phyloP scores from a whole-genome alignment of 345 rosid genomes.

The Brassica cretica region DNA sequence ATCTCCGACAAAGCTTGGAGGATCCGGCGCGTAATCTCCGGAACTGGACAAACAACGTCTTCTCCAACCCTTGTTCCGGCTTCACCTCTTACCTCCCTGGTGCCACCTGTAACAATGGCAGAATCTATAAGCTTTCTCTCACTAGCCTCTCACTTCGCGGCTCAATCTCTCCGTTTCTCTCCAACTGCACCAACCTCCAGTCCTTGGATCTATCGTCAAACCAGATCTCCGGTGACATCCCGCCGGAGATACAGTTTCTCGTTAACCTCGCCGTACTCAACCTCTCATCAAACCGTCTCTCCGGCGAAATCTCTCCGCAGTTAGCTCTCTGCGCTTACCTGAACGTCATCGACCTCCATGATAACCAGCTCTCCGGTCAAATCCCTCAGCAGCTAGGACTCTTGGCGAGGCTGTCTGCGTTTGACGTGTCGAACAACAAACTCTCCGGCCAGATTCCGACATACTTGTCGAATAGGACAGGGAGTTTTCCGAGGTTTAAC shows the following conservation, averaged over 20 bases:
- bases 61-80: slow-evolving; percentile 75
- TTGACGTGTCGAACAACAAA: slow-evolving; percentile 79
- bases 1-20: slow-evolving; percentile 52
- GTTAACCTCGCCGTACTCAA: slow-evolving; percentile 93
- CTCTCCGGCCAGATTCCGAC: slow-evolving; percentile 82
- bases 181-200: slow-evolving; percentile 1
- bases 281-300: slow-evolving; percentile 76
- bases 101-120: slow-evolving; percentile 90
- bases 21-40: slow-evolving; percentile 70
- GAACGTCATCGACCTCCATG: slow-evolving; percentile 90
- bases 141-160: slow-evolving; percentile 56
- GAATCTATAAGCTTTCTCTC: slow-evolving; percentile 41
- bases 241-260: slow-evolving; percentile 72
- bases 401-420: slow-evolving; percentile 66
- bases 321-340: slow-evolving; percentile 84
- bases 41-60: slow-evolving; percentile 71
- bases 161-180: slow-evolving; percentile 25
- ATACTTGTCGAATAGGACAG: slow-evolving; percentile 66
- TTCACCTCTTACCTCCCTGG: slow-evolving; percentile 82
- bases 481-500: slow-evolving; percentile 73
- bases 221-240: slow-evolving; percentile 69
- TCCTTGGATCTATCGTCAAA: slow-evolving; percentile 45
- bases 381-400: slow-evolving; percentile 82
- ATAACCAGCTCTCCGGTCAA: slow-evolving; percentile 70
- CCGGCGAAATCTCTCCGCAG: slow-evolving; percentile 75